These are phyloP conservation scores for Mucor plumbeus DNA, from an alignment of 371 early-diverging fungal species.

Conservation along the genomic window DNA sequence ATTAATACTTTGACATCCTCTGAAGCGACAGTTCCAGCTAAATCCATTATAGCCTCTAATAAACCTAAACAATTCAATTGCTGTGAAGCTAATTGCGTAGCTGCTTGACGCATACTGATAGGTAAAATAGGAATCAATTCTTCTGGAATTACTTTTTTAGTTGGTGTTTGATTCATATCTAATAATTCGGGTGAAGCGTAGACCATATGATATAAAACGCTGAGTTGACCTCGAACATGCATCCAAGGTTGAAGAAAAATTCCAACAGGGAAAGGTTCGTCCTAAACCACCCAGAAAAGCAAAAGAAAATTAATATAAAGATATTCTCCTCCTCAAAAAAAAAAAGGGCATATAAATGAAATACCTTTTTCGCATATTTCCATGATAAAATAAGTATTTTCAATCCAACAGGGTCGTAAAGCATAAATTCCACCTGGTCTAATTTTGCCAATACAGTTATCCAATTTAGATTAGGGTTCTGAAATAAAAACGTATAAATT, in stretches of 20 bases:
- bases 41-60: slow-evolving; percentile 63
- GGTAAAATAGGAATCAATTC: slow-evolving; percentile 56
- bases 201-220: slow-evolving; percentile 67
- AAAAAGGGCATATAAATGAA: too few species aligned
- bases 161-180: slow-evolving; percentile 48
- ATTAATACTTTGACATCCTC: slow-evolving; percentile 71
- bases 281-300: slow-evolving; percentile 11
- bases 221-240: slow-evolving; percentile 74
- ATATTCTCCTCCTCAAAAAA: too few species aligned
- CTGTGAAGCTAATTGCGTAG: slow-evolving; percentile 57
- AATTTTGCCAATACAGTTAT: slow-evolving; percentile 58
- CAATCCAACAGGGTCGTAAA: slow-evolving; percentile 64
- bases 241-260: slow-evolving; percentile 79
- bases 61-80: slow-evolving; percentile 80
- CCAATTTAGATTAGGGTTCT: slow-evolving; percentile 70
- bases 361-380: slow-evolving; percentile 66
- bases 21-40: slow-evolving; percentile 63
- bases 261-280: slow-evolving; percentile 69
- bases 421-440: slow-evolving; percentile 71
- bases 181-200: slow-evolving; percentile 60
- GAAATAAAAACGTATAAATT: neutral
- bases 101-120: slow-evolving; percentile 51
- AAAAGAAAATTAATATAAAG: too few species aligned
- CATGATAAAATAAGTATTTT: slow-evolving; percentile 67
- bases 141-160: slow-evolving; percentile 52